phyloP scores from a whole-genome alignment of 495 filamentous ascomycete species.

The Penicillium waksmanii region DNA sequence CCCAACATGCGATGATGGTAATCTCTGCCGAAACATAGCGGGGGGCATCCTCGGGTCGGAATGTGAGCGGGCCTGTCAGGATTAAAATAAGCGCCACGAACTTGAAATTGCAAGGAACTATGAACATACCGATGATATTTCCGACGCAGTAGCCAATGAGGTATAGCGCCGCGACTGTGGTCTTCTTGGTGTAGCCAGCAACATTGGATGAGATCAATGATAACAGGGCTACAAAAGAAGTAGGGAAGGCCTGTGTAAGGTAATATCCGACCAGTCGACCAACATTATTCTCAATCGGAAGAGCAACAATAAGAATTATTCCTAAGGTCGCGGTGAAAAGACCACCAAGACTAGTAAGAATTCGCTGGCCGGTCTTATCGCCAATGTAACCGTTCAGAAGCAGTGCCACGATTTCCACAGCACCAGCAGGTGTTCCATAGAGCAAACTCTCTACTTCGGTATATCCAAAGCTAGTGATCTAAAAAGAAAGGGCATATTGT shows the following conservation, averaged over 20 bases:
- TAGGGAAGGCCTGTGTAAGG: conserved; percentile 57
- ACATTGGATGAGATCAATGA: conserved; percentile 65
- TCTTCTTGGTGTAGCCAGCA: conserved; percentile 74
- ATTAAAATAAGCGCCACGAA: neutral
- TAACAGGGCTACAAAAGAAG: conserved; percentile 24
- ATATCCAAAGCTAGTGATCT: conserved; percentile 38
- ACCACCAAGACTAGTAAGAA: conserved; percentile 43
- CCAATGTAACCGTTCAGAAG: conserved; percentile 60
- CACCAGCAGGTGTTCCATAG: conserved; percentile 64
- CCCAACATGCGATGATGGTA: conserved; percentile 64
- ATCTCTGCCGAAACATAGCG: conserved; percentile 66
- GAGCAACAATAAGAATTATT: conserved; percentile 26
- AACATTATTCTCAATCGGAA: conserved; percentile 20
- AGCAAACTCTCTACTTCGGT: conserved; percentile 62
- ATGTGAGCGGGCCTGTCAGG: neutral
- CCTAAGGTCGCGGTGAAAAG: conserved; percentile 49
- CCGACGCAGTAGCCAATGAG: conserved; percentile 62
- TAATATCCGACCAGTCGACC: conserved; percentile 65
- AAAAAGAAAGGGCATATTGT: neutral
- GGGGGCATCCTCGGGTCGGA: conserved; percentile 54
- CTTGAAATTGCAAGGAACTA: neutral
- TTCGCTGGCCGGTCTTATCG: conserved; percentile 56
- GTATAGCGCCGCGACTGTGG: conserved; percentile 68
- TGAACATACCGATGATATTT: neutral
- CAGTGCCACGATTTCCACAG: conserved; percentile 63